These are phyloP conservation scores for Lipomyces chichibuensis DNA, from an alignment of 805 yeast genomes.

Conservation along the genomic window DNA sequence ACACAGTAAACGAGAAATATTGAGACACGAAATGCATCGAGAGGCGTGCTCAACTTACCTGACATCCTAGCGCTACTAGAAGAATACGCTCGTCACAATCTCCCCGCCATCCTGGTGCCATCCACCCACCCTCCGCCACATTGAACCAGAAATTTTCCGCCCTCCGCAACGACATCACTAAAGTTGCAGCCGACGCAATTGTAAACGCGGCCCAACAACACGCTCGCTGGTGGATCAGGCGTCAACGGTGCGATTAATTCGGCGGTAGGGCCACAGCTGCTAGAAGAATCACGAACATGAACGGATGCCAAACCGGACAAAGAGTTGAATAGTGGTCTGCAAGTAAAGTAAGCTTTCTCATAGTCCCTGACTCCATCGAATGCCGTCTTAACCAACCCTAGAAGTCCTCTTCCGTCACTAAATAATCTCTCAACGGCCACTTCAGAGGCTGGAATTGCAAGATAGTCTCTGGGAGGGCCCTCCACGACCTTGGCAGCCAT, in stretches of 20 bases:
- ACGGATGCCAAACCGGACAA: slow-evolving; percentile 33
- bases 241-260: slow-evolving; percentile 34
- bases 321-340: no score
- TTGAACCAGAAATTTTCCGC: slow-evolving; percentile 24
- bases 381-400: no score
- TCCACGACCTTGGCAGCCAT: no score
- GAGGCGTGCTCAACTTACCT: slow-evolving; percentile 1
- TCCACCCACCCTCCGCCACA: neutral
- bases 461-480: no score
- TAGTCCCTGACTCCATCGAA: no score
- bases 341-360: no score
- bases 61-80: slow-evolving; percentile 17
- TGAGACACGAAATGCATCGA: neutral
- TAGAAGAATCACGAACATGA: slow-evolving; percentile 17
- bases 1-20: neutral
- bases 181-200: slow-evolving; percentile 28
- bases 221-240: slow-evolving; percentile 29
- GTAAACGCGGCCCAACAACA: slow-evolving; percentile 34
- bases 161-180: slow-evolving; percentile 25
- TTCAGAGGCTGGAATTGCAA: no score
- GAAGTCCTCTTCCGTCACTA: no score
- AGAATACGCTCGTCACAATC: slow-evolving; percentile 5
- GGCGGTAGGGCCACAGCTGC: slow-evolving; percentile 29
- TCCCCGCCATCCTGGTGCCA: neutral
- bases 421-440: no score